These are phyloP conservation scores for Paecilomyces sp. DNA, from an alignment of 2,329 filamentous ascomycete genomes.

Conservation along the genomic window DNA sequence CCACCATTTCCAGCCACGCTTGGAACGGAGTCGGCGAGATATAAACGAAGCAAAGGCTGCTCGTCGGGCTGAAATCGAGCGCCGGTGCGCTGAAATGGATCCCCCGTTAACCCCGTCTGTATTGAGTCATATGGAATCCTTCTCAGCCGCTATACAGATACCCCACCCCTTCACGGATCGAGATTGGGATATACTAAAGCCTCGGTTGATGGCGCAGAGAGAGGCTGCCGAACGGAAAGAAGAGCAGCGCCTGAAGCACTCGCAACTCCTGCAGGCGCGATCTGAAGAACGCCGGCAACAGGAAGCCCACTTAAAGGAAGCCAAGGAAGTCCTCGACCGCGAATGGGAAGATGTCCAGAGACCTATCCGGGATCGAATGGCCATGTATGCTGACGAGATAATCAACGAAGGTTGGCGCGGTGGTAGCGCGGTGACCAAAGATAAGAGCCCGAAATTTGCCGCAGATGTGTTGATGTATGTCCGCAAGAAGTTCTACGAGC, in stretches of 20 bases:
- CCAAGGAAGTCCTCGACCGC: conserved; percentile 55
- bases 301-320: conserved; percentile 44
- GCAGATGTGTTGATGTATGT: conserved; percentile 63
- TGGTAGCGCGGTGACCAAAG: conserved; percentile 56
- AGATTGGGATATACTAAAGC: conserved; percentile 63
- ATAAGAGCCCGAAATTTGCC: conserved; percentile 62
- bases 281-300: conserved; percentile 40
- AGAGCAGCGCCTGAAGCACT: conserved; percentile 42
- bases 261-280: conserved; percentile 38
- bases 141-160: conserved; percentile 66
- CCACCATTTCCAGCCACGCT: conserved; percentile 8
- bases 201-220: conserved; percentile 60
- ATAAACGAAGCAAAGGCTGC: conserved; percentile 57
- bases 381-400: conserved; percentile 61
- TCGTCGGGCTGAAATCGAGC: conserved; percentile 64
- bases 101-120: conserved; percentile 58
- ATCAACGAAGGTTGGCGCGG: conserved; percentile 60
- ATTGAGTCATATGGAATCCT: conserved; percentile 64
- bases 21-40: conserved; percentile 54
- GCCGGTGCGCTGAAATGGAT: conserved; percentile 57
- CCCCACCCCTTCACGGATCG: conserved; percentile 59
- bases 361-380: conserved; percentile 59
- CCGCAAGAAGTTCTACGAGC: conserved; percentile 58
- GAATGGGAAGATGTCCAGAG: conserved; percentile 66
- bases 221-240: conserved; percentile 55